Base-by-base conservation (phyloP, 2,329 filamentous ascomycete species). In the Phaeosphaeriaceae sp. region DNA sequence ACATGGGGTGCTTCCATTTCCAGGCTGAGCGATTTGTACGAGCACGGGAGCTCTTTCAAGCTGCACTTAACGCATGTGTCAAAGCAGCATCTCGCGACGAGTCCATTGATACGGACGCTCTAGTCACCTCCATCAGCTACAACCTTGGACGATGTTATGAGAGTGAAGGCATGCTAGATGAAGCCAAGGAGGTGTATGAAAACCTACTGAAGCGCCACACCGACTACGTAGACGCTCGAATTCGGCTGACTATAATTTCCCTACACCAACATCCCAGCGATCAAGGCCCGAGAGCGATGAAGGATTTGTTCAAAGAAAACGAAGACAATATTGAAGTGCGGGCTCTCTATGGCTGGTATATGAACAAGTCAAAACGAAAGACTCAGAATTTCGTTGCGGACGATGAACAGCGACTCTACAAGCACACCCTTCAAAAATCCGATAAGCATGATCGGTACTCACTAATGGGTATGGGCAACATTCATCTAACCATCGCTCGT, bases 361-460 rank as follows among this genome's bases (percentile, higher is more conserved):
- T 96, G 20, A 92, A 92, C 72, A 92, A 90, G 69, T 87, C 89
- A 11, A 92, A 93, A 74, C 96, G 94, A 76, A 84, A 88, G 48
- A 86, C 87, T 3, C 78, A 84, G 42, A 93, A 94, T 67, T 82
- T 97, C 51, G 86, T 86, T 13, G 92, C 97, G 67, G 95, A 99
- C 68, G 86, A 87, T 28, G 94, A 99, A 73, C 88, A 96, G 64
- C 86, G 92, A 3, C 92, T 97, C 71, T 95, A 95, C 81, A 99
- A 97, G 76, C 92, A 97, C 73, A 97, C 93, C 0, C 79, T 99
- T 23, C 91, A 96, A 70, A 87, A 92, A 60, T 67, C 58, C 4
- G 93, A 99, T 77, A 99, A 97, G 80, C 94, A 99, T 70, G 94
- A 99, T 71, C 84, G 91, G n/a, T 99, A 99, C 72, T 91, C 94